phyloP scores from a whole-genome alignment of 352 stramenopile species.

The Phytopythium vexans region DNA sequence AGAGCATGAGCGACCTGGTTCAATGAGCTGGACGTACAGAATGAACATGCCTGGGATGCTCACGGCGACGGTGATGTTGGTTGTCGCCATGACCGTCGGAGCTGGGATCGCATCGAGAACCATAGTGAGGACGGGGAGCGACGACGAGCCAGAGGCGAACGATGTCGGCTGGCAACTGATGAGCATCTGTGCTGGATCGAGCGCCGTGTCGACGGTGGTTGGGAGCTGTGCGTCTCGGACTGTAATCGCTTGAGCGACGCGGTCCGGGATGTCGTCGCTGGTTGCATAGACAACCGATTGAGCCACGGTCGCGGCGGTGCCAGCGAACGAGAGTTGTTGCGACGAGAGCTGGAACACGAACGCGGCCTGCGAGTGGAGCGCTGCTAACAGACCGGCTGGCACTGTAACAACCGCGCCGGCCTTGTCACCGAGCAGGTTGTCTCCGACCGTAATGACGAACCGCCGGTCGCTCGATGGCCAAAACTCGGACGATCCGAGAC shows the following conservation, averaged over 20 bases:
- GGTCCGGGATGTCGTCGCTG: conserved; percentile 13
- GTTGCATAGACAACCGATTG: conserved; percentile 14
- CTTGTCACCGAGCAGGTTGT: conserved; percentile 4
- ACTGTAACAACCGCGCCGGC: not conserved
- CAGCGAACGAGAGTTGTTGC: conserved; percentile 5
- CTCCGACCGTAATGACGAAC: conserved; percentile 13
- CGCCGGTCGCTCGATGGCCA: conserved; percentile 28
- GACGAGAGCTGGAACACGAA: conserved; percentile 31
- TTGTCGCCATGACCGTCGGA: conserved; percentile 4
- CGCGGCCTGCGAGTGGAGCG: conserved; percentile 16
- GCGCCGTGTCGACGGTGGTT: conserved; percentile 14
- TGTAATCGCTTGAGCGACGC: conserved; percentile 24
- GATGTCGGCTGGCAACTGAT: conserved; percentile 15
- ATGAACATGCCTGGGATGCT: conserved; percentile 22
- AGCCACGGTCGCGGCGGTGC: conserved; percentile 14
- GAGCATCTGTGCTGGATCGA: conserved; percentile 17
- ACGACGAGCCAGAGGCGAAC: conserved; percentile 18
- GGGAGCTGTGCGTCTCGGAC: conserved; percentile 22
- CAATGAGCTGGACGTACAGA: conserved; percentile 20
- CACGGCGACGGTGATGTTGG: conserved; percentile 6
- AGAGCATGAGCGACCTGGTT: conserved; percentile 37
- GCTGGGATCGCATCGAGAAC: conserved; percentile 17
- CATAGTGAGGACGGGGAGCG: conserved; percentile 27
- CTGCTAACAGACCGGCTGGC: conserved; percentile 9
- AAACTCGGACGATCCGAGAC: not conserved